phyloP scores from a whole-genome alignment of 345 rosid species.

The Psidium guajava region DNA sequence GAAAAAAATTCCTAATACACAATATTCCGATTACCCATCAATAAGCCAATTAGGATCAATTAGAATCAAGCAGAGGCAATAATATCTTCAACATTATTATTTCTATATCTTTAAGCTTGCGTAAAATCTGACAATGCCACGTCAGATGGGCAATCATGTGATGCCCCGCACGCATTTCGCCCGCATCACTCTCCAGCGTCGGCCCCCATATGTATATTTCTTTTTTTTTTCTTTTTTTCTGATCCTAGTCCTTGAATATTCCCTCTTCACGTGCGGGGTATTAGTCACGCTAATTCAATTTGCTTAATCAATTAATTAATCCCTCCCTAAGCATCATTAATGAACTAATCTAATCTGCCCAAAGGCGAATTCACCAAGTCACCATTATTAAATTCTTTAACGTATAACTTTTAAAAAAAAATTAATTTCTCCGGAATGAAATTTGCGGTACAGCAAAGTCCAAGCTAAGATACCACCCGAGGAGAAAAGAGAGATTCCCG shows the following conservation, averaged over 20 bases:
- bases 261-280: background rate
- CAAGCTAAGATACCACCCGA: conserved; percentile 30
- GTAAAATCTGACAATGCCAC: background rate
- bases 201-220: background rate
- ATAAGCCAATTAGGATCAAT: too few relatives aligned
- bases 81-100: too few relatives aligned
- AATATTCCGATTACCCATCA: too few relatives aligned
- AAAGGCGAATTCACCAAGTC: background rate
- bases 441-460: background rate
- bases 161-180: background rate
- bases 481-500: conserved; percentile 65
- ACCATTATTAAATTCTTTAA: background rate
- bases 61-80: too few relatives aligned
- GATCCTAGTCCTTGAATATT: background rate
- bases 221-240: background rate
- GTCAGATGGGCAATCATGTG: background rate
- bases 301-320: background rate
- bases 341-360: background rate
- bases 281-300: background rate
- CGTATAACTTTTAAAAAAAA: too few relatives aligned
- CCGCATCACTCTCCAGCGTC: background rate
- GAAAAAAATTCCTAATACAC: too few relatives aligned
- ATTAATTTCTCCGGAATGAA: background rate
- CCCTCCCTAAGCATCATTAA: background rate
- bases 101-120: too few relatives aligned